These are phyloP conservation scores for Comarum palustre DNA, from an alignment of 306 rosid species.

Conservation along the genomic window DNA sequence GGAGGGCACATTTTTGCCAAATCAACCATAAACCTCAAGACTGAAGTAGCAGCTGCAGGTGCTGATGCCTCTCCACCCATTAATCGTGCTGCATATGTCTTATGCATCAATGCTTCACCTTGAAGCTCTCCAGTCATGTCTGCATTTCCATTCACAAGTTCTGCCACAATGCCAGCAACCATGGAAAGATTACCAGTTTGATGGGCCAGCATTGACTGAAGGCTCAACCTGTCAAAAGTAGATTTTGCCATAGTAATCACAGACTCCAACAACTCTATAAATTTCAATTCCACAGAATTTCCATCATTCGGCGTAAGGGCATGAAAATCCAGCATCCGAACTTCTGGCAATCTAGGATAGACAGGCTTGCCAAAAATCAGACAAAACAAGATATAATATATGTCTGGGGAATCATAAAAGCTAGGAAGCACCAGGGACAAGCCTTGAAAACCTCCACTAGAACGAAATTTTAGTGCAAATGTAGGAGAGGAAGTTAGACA, in stretches of 20 bases:
- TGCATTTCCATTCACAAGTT: conserved; percentile 87
- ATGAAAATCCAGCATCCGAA: conserved; percentile 97
- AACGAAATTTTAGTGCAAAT: conserved; percentile 85
- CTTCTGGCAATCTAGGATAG: conserved; percentile 98
- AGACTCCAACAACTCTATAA: conserved; percentile 82
- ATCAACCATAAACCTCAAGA: conserved; percentile 97
- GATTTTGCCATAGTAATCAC: conserved; percentile 89
- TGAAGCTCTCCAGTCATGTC: conserved; percentile 99
- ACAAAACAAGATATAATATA: conserved; percentile 93
- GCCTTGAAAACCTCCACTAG: conserved; percentile 97
- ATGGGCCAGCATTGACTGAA: conserved; percentile 94
- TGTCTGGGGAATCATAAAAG: conserved; percentile 96
- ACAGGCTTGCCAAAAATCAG: conserved; percentile 95
- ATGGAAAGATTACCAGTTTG: conserved; percentile 91
- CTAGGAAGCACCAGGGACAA: conserved; percentile 86
- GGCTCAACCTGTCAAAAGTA: conserved; percentile 84
- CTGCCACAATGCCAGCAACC: conserved; percentile 97
- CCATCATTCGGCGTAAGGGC: conserved; percentile 98
- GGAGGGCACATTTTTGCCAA: conserved; percentile 94
- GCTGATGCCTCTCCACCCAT: conserved; percentile 99
- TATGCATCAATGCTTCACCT: conserved; percentile 99
- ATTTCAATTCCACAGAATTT: conserved; percentile 60
- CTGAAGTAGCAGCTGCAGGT: conserved; percentile 95
- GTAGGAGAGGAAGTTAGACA: conserved; percentile 95
- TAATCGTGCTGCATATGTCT: conserved; percentile 99